phyloP scores from a whole-genome alignment of 2,329 filamentous ascomycete species.

The Chaetomium olivaceum region DNA sequence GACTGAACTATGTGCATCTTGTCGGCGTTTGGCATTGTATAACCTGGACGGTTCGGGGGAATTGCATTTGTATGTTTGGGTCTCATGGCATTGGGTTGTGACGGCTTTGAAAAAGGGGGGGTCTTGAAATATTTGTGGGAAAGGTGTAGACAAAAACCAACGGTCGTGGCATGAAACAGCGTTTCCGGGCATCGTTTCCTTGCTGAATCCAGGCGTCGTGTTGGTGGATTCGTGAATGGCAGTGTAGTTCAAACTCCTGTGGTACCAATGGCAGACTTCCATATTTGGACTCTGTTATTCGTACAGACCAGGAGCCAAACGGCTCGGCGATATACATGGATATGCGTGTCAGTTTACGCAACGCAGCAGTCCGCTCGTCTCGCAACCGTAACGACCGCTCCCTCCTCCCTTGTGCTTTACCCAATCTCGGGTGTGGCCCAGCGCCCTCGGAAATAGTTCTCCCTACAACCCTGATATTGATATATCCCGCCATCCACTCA shows the following conservation, averaged over 20 bases:
- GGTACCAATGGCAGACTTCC: background rate
- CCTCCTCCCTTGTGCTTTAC: background rate
- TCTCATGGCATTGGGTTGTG: background rate
- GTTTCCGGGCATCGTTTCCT: background rate
- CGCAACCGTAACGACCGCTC: background rate
- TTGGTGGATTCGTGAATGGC: background rate
- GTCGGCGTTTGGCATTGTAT: slow-evolving; percentile 7
- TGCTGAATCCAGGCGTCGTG: background rate
- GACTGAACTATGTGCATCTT: background rate
- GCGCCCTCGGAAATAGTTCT: background rate
- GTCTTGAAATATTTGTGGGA: background rate
- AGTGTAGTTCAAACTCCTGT: no score
- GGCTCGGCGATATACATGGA: background rate
- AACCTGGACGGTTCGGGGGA: background rate
- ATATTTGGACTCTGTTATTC: background rate
- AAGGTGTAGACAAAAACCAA: background rate
- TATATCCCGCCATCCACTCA: slow-evolving; percentile 20
- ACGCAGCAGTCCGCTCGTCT: background rate
- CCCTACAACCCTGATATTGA: background rate
- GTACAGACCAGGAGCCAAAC: background rate
- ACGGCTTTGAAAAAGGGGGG: background rate
- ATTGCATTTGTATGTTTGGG: slow-evolving; percentile 1
- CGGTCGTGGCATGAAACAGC: background rate
- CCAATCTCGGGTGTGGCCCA: background rate
- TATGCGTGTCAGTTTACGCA: background rate